A percentile compares a stretch with the other conserved stretches of the same genome.
phyloP scores from a whole-genome alignment of 2,329 filamentous ascomycete species.

The Cyphellophora europaea region DNA sequence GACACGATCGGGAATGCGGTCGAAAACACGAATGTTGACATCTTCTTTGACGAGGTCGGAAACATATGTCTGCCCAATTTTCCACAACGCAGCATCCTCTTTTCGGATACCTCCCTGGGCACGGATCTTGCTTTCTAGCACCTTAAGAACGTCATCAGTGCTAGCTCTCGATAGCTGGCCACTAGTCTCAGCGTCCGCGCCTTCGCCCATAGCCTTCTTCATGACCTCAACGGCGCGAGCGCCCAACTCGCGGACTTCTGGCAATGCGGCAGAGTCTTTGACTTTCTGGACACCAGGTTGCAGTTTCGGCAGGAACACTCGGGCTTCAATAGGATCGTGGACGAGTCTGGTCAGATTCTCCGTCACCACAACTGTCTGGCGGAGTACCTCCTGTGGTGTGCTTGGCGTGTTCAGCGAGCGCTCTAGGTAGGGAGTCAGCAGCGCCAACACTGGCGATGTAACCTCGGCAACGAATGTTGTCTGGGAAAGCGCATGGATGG shows the following conservation, averaged over 20 bases:
- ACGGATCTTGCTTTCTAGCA: slow-evolving; percentile 69
- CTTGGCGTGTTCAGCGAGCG: slow-evolving; percentile 84
- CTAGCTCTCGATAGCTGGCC: slow-evolving; percentile 55
- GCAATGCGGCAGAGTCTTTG: slow-evolving; percentile 76
- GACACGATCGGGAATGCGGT: slow-evolving; percentile 60
- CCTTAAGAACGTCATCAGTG: slow-evolving; percentile 61
- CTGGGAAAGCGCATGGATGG: slow-evolving; percentile 90
- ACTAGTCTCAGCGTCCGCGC: slow-evolving; percentile 50
- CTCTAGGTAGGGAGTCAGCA: slow-evolving; percentile 89
- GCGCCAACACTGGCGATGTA: slow-evolving; percentile 86
- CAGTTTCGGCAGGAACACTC: slow-evolving; percentile 89
- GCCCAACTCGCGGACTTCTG: slow-evolving; percentile 87
- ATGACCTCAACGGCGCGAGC: slow-evolving; percentile 76
- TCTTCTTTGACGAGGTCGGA: slow-evolving; percentile 79
- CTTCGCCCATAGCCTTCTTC: slow-evolving; percentile 78
- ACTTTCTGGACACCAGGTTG: slow-evolving; percentile 89
- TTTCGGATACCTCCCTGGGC: slow-evolving; percentile 55
- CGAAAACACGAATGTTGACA: slow-evolving; percentile 70
- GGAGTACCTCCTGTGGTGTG: slow-evolving; percentile 86
- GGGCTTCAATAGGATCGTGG: slow-evolving; percentile 87
- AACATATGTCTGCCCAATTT: slow-evolving; percentile 63
- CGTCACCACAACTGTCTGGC: slow-evolving; percentile 91
- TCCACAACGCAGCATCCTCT: slow-evolving; percentile 54
- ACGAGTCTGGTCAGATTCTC: slow-evolving; percentile 98
- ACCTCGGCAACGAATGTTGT: slow-evolving; percentile 98